Evolutionary conservation across 805 yeast species (phyloP).

Genomic region (Yueomyces sp.): DNA sequence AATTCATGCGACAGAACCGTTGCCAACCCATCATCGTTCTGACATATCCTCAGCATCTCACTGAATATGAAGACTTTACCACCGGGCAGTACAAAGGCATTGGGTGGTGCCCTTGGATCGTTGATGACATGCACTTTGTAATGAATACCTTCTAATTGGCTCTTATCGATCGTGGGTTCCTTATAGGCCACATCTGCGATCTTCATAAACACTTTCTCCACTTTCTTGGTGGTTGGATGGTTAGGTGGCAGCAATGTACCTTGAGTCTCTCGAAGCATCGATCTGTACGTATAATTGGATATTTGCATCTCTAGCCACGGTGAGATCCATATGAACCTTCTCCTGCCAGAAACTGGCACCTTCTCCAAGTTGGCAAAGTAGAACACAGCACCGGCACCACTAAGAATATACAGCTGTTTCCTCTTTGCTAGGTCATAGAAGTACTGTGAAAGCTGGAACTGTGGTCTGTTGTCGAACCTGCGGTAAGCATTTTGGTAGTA

Average conservation of each 20-base stretch:
- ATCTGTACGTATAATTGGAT: conserved; percentile 52
- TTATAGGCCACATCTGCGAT: conserved; percentile 46
- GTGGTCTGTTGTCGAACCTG: conserved; percentile 10
- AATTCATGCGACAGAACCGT: conserved; percentile 89
- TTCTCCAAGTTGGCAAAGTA: conserved; percentile 48
- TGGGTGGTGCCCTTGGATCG: conserved; percentile 66
- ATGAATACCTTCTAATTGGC: conserved; percentile 19
- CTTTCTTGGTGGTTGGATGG: conserved; percentile 46
- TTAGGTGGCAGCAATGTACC: conserved; percentile 41
- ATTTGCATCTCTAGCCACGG: conserved; percentile 46
- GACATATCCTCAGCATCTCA: conserved; percentile 64
- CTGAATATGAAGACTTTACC: conserved; percentile 89
- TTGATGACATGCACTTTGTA: conserved; percentile 80
- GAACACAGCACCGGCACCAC: conserved; percentile 25
- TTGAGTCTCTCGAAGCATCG: conserved; percentile 42
- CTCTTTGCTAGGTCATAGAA: conserved; percentile 19
- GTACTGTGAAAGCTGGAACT: conserved; percentile 4
- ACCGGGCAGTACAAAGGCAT: conserved; percentile 92
- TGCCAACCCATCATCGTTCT: conserved; percentile 84
- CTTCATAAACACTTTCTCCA: conserved; percentile 48
- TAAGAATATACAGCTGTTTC: conserved; percentile 21
- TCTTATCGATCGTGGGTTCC: conserved; percentile 24
- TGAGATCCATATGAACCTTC: conserved; percentile 60
- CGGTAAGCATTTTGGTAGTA: conserved; percentile 3
- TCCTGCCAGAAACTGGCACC: conserved; percentile 72